Conservation (phyloP, 108 stramenopile genomes). For the Nitzschia sp. region DNA sequence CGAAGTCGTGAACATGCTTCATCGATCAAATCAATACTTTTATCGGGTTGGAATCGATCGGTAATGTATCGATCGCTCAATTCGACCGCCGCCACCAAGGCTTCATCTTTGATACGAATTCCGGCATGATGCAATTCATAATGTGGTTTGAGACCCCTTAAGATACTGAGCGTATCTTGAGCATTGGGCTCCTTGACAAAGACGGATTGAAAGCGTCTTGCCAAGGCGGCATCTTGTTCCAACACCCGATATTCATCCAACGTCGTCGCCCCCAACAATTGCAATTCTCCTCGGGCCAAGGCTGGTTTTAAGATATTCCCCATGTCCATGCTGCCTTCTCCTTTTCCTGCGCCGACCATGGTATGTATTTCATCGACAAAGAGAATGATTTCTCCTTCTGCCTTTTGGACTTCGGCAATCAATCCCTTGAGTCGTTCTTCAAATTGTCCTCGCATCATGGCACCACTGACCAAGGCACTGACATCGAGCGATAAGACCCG, state of each 20-base stretch:
- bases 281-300: slow-evolving; percentile 93
- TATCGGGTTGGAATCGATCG: slow-evolving; percentile 93
- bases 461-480: slow-evolving; percentile 84
- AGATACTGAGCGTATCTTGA: slow-evolving; percentile 92
- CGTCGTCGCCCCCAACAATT: slow-evolving; percentile 95
- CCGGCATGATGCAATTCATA: slow-evolving; percentile 93
- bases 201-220: slow-evolving; percentile 95
- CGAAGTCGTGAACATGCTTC: slow-evolving; percentile 83
- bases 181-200: slow-evolving; percentile 88
- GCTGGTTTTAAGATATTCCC: slow-evolving; percentile 94
- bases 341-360: slow-evolving; percentile 87
- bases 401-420: slow-evolving; percentile 82
- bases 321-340: slow-evolving; percentile 56
- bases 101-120: slow-evolving; percentile 92
- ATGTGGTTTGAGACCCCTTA: slow-evolving; percentile 89
- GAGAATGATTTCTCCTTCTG: slow-evolving; percentile 82
- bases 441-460: slow-evolving; percentile 95
- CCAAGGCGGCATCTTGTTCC: slow-evolving; percentile 95
- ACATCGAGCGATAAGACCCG: slow-evolving; percentile 88
- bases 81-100: slow-evolving; percentile 90
- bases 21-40: slow-evolving; percentile 94
- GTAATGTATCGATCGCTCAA: slow-evolving; percentile 93
- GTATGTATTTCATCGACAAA: slow-evolving; percentile 98
- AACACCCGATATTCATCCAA: slow-evolving; percentile 93
- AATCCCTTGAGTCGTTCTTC: slow-evolving; percentile 95